Conservation (phyloP, 441 rosid species). For the Mallotus japonicus region DNA sequence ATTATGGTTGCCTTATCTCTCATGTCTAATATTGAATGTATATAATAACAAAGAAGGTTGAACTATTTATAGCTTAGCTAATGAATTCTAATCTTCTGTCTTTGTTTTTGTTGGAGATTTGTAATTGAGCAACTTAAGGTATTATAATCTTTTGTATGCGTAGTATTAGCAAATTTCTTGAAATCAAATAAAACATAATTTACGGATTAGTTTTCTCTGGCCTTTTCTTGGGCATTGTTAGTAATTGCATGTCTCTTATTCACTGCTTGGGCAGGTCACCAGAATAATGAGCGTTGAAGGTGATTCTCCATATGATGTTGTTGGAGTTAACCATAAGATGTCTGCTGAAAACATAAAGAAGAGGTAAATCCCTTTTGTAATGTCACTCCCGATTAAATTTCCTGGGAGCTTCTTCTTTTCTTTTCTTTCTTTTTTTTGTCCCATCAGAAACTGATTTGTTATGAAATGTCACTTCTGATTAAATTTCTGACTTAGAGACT, state of each 20-base stretch:
- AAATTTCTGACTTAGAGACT: background rate
- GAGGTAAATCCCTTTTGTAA: constrained; percentile 41
- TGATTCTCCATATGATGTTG: constrained; percentile 69
- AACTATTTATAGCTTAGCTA: background rate
- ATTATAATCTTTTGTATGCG: background rate
- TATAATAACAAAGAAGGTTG: background rate
- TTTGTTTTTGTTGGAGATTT: background rate
- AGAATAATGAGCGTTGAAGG: constrained; percentile 76
- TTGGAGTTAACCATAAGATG: constrained; percentile 77
- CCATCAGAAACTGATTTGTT: background rate
- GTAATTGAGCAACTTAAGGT: background rate
- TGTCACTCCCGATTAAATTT: too few species aligned
- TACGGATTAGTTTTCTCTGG: background rate
- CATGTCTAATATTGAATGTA: background rate
- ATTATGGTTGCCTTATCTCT: constrained; percentile 18
- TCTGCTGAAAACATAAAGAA: constrained; percentile 78
- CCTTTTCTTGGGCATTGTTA: too few species aligned
- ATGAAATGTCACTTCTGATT: background rate
- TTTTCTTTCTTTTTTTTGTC: too few species aligned
- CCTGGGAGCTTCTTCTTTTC: too few species aligned
- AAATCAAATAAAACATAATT: background rate
- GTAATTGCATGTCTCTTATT: background rate
- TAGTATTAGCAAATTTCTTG: background rate
- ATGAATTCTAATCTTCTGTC: background rate
- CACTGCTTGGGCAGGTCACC: constrained; percentile 54